These are phyloP conservation scores for Cydonia oblonga DNA, from an alignment of 331 rosid species.

Conservation along the genomic window DNA sequence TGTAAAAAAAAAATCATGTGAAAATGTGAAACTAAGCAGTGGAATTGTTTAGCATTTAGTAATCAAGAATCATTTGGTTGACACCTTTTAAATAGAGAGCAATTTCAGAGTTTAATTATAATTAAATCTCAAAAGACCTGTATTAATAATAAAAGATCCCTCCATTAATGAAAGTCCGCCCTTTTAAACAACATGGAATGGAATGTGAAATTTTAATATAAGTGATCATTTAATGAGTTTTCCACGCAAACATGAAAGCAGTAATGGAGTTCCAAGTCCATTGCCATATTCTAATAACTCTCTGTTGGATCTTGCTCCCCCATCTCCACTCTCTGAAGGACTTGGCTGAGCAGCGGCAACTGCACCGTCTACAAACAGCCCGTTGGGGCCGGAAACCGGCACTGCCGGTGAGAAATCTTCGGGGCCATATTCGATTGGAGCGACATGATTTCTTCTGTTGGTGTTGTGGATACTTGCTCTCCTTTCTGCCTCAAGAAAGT, in stretches of 20 bases:
- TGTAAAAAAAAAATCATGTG: not conserved
- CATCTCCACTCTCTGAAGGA: constrained; percentile 13
- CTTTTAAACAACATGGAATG: no score
- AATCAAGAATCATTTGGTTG: no score
- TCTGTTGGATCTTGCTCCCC: constrained; percentile 14
- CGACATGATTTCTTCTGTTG: constrained; percentile 23
- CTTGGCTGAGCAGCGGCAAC: constrained; percentile 22
- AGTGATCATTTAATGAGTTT: not conserved
- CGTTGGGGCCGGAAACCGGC: constrained; percentile 14
- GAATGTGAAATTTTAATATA: no score
- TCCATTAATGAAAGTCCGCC: not conserved
- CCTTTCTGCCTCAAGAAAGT: constrained; percentile 56
- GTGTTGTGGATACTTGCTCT: constrained; percentile 14
- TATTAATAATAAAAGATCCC: not conserved
- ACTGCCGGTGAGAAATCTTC: constrained; percentile 12
- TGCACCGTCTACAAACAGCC: constrained; percentile 21
- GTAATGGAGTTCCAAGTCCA: constrained; percentile 15
- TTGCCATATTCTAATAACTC: constrained; percentile 25
- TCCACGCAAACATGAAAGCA: constrained; percentile 20
- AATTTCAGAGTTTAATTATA: not conserved
- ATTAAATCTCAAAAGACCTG: no score
- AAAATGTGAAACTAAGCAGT: not conserved
- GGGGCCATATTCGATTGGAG: constrained; percentile 6
- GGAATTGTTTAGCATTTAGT: not conserved
- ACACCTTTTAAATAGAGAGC: no score